Conservation (phyloP, 768 basidiomycete species). For the Macrolepiota fuliginosa region DNA sequence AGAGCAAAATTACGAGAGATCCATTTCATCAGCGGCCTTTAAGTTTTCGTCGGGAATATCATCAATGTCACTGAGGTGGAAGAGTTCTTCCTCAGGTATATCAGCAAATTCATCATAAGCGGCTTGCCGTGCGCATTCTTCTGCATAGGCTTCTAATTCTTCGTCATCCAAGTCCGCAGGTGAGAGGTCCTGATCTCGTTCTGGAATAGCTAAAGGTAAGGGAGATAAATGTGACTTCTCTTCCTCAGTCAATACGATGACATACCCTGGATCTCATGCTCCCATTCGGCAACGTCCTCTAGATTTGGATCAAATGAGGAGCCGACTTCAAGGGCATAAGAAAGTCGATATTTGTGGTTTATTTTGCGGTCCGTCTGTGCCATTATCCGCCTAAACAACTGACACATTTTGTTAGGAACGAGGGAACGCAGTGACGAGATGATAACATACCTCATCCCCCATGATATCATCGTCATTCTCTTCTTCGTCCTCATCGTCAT, state of each 20-base stretch:
- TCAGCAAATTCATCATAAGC: slow-evolving; percentile 47
- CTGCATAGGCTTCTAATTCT: slow-evolving; percentile 58
- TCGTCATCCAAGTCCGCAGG: slow-evolving; percentile 54
- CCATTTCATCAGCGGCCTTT: slow-evolving; percentile 25
- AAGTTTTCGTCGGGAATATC: slow-evolving; percentile 15
- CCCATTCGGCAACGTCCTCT: slow-evolving; percentile 64
- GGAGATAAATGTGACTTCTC: background rate
- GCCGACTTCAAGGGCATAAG: slow-evolving; percentile 67
- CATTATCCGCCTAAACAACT: slow-evolving; percentile 72
- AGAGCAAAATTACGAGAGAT: slow-evolving; percentile 20
- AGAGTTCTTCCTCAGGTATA: slow-evolving; percentile 40
- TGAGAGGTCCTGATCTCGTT: background rate
- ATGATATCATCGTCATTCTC: slow-evolving; percentile 59
- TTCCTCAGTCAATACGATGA: background rate
- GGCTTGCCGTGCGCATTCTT: slow-evolving; percentile 42
- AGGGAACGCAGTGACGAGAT: slow-evolving; percentile 2
- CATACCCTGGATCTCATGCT: slow-evolving; percentile 47
- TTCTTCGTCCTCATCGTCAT: slow-evolving; percentile 39
- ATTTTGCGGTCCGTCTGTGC: slow-evolving; percentile 47
- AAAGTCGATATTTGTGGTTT: slow-evolving; percentile 55
- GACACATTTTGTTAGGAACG: background rate
- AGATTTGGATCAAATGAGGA: slow-evolving; percentile 75
- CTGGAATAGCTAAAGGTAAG: background rate
- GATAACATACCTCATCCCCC: slow-evolving; percentile 55
- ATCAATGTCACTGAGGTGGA: slow-evolving; percentile 13